A percentile compares a stretch with the other conserved stretches of the same genome.
phyloP scores from a whole-genome alignment of 345 rosid species.

The Syzygium oleosum region DNA sequence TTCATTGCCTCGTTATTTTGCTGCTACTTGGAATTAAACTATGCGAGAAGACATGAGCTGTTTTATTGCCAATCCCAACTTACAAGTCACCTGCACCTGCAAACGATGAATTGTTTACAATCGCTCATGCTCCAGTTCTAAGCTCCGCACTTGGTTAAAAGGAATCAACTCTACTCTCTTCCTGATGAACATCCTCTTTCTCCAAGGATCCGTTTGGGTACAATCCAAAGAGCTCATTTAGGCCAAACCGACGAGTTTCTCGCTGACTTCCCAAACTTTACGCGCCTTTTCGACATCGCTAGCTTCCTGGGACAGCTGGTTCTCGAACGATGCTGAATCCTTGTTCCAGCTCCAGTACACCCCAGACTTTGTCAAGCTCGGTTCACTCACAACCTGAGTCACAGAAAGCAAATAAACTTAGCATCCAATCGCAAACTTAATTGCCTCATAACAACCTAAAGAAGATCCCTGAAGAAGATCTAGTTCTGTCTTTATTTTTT shows the following conservation, averaged over 20 bases:
- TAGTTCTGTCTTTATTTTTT: background rate
- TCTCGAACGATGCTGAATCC: constrained; percentile 85
- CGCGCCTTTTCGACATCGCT: constrained; percentile 82
- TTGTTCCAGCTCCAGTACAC: constrained; percentile 99
- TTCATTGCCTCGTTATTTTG: background rate
- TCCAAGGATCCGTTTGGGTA: background rate
- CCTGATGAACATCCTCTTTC: background rate
- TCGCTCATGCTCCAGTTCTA: background rate
- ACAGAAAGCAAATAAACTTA: background rate
- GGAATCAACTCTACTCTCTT: background rate
- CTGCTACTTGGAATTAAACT: background rate
- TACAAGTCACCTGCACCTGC: background rate
- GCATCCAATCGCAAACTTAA: background rate
- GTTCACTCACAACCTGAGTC: constrained; percentile 67
- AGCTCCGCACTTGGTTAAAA: background rate
- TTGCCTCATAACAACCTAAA: background rate
- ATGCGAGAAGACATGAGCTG: background rate
- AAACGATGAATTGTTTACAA: background rate
- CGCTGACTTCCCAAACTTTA: constrained; percentile 91
- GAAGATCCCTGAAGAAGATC: background rate
- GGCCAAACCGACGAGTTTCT: constrained; percentile 93
- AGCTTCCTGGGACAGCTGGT: constrained; percentile 89
- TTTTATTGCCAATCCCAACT: background rate
- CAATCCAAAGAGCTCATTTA: constrained; percentile 10
- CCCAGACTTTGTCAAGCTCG: constrained; percentile 81